Percentiles rank a stretch among this genome's conserved stretches.
These are phyloP conservation scores for Teunomyces pallodes DNA, from an alignment of 805 yeast genomes.

Conservation along the genomic window DNA sequence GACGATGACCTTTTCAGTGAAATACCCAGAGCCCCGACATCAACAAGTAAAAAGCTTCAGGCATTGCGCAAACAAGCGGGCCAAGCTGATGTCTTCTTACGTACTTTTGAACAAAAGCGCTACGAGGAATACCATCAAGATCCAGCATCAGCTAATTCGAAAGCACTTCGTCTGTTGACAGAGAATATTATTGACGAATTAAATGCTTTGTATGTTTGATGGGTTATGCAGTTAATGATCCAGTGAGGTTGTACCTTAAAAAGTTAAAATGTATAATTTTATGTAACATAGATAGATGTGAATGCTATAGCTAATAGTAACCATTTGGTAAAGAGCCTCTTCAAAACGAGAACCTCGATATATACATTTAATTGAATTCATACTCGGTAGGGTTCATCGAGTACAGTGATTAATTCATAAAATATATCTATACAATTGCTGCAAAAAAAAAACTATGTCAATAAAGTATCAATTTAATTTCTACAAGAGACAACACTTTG, in stretches of 20 bases:
- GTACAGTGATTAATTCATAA: no score
- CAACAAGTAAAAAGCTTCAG: conserved; percentile 2
- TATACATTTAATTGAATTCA: no score
- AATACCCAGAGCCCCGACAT: not conserved
- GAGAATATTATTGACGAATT: conserved; percentile 7
- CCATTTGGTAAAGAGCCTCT: no score
- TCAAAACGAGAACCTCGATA: no score
- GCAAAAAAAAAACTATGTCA: no score
- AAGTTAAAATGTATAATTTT: not conserved
- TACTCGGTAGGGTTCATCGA: no score
- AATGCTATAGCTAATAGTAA: no score
- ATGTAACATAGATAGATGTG: no score
- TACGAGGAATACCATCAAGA: not conserved
- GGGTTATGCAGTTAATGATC: not conserved
- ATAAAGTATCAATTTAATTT: no score
- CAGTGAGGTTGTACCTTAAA: not conserved
- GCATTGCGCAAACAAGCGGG: not conserved
- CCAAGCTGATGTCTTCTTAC: not conserved
- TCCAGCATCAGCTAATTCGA: not conserved
- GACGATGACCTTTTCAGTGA: conserved; percentile 10
- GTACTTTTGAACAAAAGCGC: not conserved
- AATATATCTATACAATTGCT: no score
- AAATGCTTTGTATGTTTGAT: not conserved
- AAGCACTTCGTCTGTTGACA: conserved; percentile 3
- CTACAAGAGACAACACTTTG: no score